Percentiles rank a stretch among this genome's conserved stretches.
Evolutionary conservation across 257 asterid species (phyloP).

Genomic region (Scutellaria galericulata): DNA sequence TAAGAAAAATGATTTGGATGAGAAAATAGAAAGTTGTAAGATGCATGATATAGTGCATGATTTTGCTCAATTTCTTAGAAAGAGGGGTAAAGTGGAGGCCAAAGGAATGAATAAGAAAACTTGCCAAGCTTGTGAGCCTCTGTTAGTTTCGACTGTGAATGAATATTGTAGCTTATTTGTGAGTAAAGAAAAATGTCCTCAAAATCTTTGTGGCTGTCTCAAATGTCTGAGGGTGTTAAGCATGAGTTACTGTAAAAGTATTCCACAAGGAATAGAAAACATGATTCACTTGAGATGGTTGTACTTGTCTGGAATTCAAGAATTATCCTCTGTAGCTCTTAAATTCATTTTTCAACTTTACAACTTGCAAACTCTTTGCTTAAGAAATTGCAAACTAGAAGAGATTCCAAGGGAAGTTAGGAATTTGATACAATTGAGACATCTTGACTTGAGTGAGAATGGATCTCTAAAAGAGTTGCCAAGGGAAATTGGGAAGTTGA

Average conservation of each 20-base stretch:
- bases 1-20: background rate
- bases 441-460: background rate
- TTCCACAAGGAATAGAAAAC: constrained; percentile 30
- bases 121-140: background rate
- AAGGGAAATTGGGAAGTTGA: background rate
- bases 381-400: background rate
- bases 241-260: constrained; percentile 6
- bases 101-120: background rate
- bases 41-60: constrained; percentile 38
- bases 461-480: background rate
- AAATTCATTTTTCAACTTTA: too few relatives aligned
- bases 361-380: too few relatives aligned
- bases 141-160: background rate
- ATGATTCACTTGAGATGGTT: constrained; percentile 33
- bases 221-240: background rate
- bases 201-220: background rate
- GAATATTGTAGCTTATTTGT: background rate
- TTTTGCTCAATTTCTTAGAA: constrained; percentile 32
- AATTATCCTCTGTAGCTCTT: too few relatives aligned
- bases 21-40: background rate
- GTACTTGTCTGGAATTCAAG: too few relatives aligned
- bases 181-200: background rate
- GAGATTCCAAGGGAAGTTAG: constrained; percentile 16
- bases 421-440: background rate
- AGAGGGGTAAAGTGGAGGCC: background rate